Percentiles rank a stretch among this genome's conserved stretches.
These are phyloP conservation scores for Cryptosporidium meleagridis DNA, from an alignment of 169 alveolate species.

Conservation along the genomic window DNA sequence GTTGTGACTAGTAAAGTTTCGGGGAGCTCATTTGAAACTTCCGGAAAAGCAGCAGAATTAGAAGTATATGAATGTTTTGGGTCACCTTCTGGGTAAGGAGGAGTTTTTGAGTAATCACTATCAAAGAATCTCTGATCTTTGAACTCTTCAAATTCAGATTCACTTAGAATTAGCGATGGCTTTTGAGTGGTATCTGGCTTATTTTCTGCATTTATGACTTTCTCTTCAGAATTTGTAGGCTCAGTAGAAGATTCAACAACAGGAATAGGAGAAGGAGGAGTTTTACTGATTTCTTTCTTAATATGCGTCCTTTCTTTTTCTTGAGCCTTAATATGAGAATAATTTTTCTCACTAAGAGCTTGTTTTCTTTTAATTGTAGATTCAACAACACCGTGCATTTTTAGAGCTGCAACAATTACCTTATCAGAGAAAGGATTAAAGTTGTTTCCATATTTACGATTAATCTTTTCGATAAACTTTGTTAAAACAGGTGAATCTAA, in stretches of 20 bases:
- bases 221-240: background rate
- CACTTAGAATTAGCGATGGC: slow-evolving; percentile 16
- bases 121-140: slow-evolving; percentile 33
- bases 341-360: background rate
- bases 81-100: slow-evolving; percentile 6
- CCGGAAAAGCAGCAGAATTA: background rate
- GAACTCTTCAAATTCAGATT: slow-evolving; percentile 57
- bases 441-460: slow-evolving; percentile 25
- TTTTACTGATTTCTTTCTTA: background rate
- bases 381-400: slow-evolving; percentile 23
- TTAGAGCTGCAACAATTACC: slow-evolving; percentile 31
- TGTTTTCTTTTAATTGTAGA: slow-evolving; percentile 1
- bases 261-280: background rate
- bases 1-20: background rate
- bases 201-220: background rate
- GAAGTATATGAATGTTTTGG: background rate
- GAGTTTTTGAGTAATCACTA: slow-evolving; percentile 56
- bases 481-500: slow-evolving; percentile 14
- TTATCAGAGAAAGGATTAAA: slow-evolving; percentile 52
- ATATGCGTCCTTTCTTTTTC: background rate
- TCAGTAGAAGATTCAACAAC: background rate
- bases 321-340: background rate
- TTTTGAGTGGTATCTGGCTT: background rate
- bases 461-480: slow-evolving; percentile 22
- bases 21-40: background rate